Evolutionary conservation across 768 basidiomycete genomes (phyloP), one percentile per base, ranked within the genome.

Genomic region (Leccinum variicolor): DNA sequence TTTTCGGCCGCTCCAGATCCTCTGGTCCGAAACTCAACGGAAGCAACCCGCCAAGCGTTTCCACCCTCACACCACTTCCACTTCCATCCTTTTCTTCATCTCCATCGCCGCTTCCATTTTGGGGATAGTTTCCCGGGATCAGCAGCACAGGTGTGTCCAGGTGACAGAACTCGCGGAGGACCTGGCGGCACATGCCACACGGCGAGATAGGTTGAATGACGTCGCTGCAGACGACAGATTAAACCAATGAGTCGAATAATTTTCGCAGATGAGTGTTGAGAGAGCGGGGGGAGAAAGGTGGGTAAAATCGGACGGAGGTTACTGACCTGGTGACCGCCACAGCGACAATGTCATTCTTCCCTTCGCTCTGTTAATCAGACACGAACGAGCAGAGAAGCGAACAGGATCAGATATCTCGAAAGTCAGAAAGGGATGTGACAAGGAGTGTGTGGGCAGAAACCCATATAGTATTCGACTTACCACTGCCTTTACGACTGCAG

Each of bases 161-260:
- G 6, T 81, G 71, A 65, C 90, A 94, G 64, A 96, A 95, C 66
- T 96, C 94, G 57, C 90, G 84, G 49, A 93, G 80, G 50, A 97
- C 82, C 69, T 98, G 95, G 10, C 96, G 87, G 65, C 95, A 99
- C 50, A 95, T 85, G 3, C 96, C 96, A 70, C 97, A 98, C 0
- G 96, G 96, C 1, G 94, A 89, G 48, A 90, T 76, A 0, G 86
- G 68, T 41, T 41, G 39, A 0, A 78, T 64, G 3, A 97, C 84
- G 61, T 97, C 89, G 15, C 92, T 95, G 39, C 14, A 31, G 14
- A 31, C 13, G 17, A 48, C 10, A 39, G n/a, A 6, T n/a, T 26
- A 14, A 47, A 28, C 21, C 48, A 49, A 5, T n/a, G 48, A 11
- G n/a, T 21, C 19, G 2, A 19, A 50, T 4, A 2, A 31, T 19